Evolutionary conservation across 164 flowering plant genomes (phyloP).

Genomic region (Stephania yunnanensis): DNA sequence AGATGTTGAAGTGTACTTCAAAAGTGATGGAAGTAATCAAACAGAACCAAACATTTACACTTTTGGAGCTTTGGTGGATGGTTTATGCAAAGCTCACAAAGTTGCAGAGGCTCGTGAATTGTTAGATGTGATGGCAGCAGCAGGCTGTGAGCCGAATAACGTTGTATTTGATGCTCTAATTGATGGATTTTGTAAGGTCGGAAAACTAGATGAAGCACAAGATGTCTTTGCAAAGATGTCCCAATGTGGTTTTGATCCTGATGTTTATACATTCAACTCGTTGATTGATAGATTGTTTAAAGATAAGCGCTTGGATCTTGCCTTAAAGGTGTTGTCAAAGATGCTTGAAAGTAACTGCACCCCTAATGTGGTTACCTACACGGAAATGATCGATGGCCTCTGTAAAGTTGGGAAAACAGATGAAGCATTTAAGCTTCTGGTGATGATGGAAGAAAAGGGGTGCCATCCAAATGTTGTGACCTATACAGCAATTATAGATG

Average conservation of each 20-base stretch:
- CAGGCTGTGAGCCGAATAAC: conserved; percentile 72
- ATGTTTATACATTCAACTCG: conserved; percentile 71
- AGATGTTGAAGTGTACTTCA: conserved; percentile 61
- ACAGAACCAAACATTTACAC: conserved; percentile 72
- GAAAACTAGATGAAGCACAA: conserved; percentile 84
- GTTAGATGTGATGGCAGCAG: conserved; percentile 53
- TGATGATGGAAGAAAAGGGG: conserved; percentile 89
- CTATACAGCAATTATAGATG: conserved; percentile 91
- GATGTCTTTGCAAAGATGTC: conserved; percentile 66
- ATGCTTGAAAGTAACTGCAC: conserved; percentile 79
- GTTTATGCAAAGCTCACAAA: conserved; percentile 78
- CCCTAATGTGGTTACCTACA: conserved; percentile 86
- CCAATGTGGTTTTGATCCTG: conserved; percentile 59
- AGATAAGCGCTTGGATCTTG: conserved; percentile 80
- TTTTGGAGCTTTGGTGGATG: conserved; percentile 89
- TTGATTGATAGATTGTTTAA: conserved; percentile 78
- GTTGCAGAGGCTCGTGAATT: conserved; percentile 68
- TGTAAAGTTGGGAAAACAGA: conserved; percentile 84
- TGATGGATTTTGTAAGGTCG: conserved; percentile 90
- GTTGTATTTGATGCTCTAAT: conserved; percentile 87
- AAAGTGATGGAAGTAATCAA: conserved; percentile 17
- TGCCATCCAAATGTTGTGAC: conserved; percentile 87
- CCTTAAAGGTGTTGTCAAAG: conserved; percentile 67
- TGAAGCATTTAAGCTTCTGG: conserved; percentile 72
- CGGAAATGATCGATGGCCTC: conserved; percentile 87